Conservation (phyloP, 2,329 filamentous ascomycete genomes). For the Sporothrix curviconia region DNA sequence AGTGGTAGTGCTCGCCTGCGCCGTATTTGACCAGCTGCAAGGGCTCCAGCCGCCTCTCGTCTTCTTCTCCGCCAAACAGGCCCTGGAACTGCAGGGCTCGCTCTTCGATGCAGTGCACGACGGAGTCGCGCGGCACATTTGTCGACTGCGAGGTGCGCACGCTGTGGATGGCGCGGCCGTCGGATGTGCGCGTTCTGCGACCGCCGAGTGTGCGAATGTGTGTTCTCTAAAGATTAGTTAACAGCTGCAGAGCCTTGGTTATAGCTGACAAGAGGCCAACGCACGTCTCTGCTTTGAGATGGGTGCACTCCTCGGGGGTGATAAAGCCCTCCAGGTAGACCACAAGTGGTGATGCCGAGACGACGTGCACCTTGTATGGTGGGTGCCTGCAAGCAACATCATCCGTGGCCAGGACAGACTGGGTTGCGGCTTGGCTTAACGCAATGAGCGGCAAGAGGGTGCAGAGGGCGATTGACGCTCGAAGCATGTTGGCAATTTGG, state of each 20-base stretch:
- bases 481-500: not conserved
- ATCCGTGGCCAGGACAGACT: not conserved
- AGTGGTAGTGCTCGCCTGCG: constrained; percentile 39
- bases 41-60: constrained; percentile 34
- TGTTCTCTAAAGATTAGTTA: too few relatives aligned
- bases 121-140: constrained; percentile 34
- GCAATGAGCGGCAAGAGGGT: not conserved
- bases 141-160: constrained; percentile 43
- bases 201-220: constrained; percentile 39
- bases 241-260: too few relatives aligned
- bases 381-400: constrained; percentile 17
- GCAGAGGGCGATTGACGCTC: not conserved
- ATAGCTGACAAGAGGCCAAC: too few relatives aligned
- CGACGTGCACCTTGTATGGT: constrained; percentile 36
- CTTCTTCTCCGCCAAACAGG: constrained; percentile 18
- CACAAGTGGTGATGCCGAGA: constrained; percentile 43
- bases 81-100: constrained; percentile 42
- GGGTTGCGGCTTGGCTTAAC: not conserved
- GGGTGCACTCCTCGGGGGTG: constrained; percentile 33
- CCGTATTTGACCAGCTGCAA: constrained; percentile 44
- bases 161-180: constrained; percentile 28
- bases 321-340: constrained; percentile 44
- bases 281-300: constrained; percentile 39
- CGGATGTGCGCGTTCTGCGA: constrained; percentile 24
- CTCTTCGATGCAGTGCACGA: constrained; percentile 41